A percentile compares a stretch with the other conserved stretches of the same genome.
These are phyloP conservation scores for Saccharomycopsis oosterbeekiorum DNA, from an alignment of 805 yeast species.

Conservation along the genomic window DNA sequence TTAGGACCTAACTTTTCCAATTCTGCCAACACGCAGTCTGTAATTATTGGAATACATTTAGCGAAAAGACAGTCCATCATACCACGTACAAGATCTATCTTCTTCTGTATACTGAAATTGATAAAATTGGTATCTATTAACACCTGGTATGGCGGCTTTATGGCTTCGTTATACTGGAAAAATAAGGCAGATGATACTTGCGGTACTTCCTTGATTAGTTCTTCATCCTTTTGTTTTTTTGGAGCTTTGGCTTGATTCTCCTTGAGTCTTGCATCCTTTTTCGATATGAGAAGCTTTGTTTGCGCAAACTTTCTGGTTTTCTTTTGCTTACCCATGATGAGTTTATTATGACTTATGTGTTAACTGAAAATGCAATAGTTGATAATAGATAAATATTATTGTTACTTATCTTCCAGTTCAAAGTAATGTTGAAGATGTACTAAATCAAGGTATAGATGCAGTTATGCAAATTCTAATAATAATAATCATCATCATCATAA, in stretches of 20 bases:
- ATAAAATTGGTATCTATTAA: conserved; percentile 94
- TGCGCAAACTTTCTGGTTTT: conserved; percentile 95
- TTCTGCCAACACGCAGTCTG: conserved; percentile 98
- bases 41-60: conserved; percentile 87
- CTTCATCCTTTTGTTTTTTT: conserved; percentile 55
- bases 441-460: too few relatives aligned
- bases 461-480: too few relatives aligned
- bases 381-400: too few relatives aligned
- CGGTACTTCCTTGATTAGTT: conserved; percentile 65
- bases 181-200: conserved; percentile 94
- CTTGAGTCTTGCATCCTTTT: conserved; percentile 57
- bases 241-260: conserved; percentile 33
- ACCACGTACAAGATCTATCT: conserved; percentile 88
- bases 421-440: too few relatives aligned
- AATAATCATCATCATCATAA: background rate
- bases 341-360: too few relatives aligned
- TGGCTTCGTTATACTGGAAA: conserved; percentile 87
- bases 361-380: too few relatives aligned
- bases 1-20: conserved; percentile 92
- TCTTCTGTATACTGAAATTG: conserved; percentile 92
- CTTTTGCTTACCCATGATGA: conserved; percentile 85
- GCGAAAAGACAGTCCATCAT: conserved; percentile 95
- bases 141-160: conserved; percentile 97
- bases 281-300: conserved; percentile 70
- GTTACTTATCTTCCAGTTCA: too few relatives aligned